phyloP scores from a whole-genome alignment of 2,329 filamentous ascomycete species.

The Leptographium wingfieldii region DNA sequence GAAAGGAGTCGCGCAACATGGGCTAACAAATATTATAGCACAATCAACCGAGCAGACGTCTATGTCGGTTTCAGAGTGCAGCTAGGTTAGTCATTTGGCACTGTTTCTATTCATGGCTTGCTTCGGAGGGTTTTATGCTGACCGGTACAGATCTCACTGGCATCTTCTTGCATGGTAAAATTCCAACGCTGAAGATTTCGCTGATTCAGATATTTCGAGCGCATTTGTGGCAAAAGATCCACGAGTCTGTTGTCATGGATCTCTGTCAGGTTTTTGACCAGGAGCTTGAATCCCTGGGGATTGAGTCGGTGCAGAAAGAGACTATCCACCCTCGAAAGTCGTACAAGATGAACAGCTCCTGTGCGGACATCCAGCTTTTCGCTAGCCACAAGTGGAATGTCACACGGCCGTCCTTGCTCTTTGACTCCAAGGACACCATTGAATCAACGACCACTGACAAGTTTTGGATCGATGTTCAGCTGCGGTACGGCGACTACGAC shows the following conservation, averaged over 20 bases:
- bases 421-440: slow-evolving; percentile 93
- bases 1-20: background rate
- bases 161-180: slow-evolving; percentile 98
- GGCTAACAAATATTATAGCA: slow-evolving; percentile 26
- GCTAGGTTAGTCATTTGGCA: slow-evolving; percentile 26
- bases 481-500: slow-evolving; percentile 87
- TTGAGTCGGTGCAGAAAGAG: slow-evolving; percentile 97
- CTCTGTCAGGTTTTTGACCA: slow-evolving; percentile 97
- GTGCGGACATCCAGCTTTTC: slow-evolving; percentile 92
- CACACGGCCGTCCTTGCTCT: slow-evolving; percentile 80
- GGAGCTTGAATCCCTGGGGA: slow-evolving; percentile 86
- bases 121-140: background rate
- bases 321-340: slow-evolving; percentile 98
- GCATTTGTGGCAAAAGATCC: slow-evolving; percentile 99
- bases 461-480: slow-evolving; percentile 96
- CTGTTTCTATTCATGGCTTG: background rate
- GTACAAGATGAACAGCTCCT: slow-evolving; percentile 99
- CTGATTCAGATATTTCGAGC: slow-evolving; percentile 98
- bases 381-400: slow-evolving; percentile 99
- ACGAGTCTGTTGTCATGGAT: slow-evolving; percentile 98
- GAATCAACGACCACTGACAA: slow-evolving; percentile 94
- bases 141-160: slow-evolving; percentile 67
- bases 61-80: slow-evolving; percentile 99
- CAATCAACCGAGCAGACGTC: slow-evolving; percentile 90
- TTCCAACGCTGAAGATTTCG: slow-evolving; percentile 94